Percentiles rank a stretch among this genome's conserved stretches.
These are phyloP conservation scores for Primulina eburnea DNA, from an alignment of 257 asterid genomes.

Conservation along the genomic window DNA sequence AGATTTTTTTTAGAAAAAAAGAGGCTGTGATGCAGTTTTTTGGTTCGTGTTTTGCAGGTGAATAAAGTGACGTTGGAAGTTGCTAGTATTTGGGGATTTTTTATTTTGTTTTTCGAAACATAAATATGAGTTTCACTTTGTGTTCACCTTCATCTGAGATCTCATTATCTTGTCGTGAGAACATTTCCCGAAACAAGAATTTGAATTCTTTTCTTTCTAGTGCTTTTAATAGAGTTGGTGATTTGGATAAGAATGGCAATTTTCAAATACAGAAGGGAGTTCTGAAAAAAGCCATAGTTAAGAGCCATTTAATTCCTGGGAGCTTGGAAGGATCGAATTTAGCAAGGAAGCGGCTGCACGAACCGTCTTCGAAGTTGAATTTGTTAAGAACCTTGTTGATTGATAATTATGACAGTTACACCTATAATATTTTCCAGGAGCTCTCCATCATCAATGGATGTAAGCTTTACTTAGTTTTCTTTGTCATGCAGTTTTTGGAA, in stretches of 20 bases:
- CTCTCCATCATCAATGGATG: conserved; percentile 82
- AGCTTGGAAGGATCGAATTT: conserved; percentile 55
- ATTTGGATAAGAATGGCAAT: conserved; percentile 31
- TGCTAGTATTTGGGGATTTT: conserved; percentile 20
- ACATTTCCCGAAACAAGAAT: conserved; percentile 32
- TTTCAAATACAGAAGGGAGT: conserved; percentile 25
- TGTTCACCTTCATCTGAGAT: conserved; percentile 55
- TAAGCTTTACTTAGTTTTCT: conserved; percentile 37
- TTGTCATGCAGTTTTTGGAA: background rate
- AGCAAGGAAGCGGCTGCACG: conserved; percentile 45
- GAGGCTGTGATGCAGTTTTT: conserved; percentile 12
- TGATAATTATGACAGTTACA: conserved; percentile 96
- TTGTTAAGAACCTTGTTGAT: conserved; percentile 75
- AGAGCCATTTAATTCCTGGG: conserved; percentile 60
- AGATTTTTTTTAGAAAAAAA: background rate
- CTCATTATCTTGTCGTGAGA: conserved; percentile 45
- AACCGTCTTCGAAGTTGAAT: conserved; percentile 46
- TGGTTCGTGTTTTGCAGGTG: conserved; percentile 36
- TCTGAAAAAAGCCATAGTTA: conserved; percentile 41
- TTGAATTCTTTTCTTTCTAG: conserved; percentile 37
- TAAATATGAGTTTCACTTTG: conserved; percentile 43
- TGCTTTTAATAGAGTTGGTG: conserved; percentile 37
- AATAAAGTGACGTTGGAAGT: conserved; percentile 11
- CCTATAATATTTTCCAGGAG: conserved; percentile 93
- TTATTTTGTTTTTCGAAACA: background rate